A percentile compares a stretch with the other conserved stretches of the same genome.
Evolutionary conservation across 2,329 filamentous ascomycete genomes (phyloP).

Genomic region (Clonostachys rhizophaga): DNA sequence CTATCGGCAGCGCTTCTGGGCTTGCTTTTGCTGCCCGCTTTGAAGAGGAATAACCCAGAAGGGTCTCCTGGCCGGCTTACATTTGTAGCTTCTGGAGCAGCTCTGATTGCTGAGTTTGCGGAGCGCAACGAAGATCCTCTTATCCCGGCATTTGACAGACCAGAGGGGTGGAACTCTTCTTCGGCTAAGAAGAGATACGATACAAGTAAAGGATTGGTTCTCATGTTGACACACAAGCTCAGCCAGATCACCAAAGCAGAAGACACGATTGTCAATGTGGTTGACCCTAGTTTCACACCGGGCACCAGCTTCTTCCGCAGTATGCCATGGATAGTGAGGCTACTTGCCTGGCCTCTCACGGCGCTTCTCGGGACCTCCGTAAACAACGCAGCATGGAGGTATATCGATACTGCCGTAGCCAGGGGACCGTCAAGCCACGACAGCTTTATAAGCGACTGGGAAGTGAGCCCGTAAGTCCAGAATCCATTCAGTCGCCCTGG

Average conservation of each 20-base stretch:
- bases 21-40: constrained; percentile 20
- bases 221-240: constrained; percentile 27
- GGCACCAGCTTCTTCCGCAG: constrained; percentile 35
- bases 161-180: constrained; percentile 2
- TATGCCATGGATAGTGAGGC: constrained; percentile 4
- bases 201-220: constrained; percentile 20
- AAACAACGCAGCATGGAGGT: constrained; percentile 10
- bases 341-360: background rate
- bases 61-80: constrained; percentile 9
- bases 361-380: constrained; percentile 30
- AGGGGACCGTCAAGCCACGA: constrained; percentile 46
- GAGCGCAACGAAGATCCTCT: constrained; percentile 1
- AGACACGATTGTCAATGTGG: constrained; percentile 38
- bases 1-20: constrained; percentile 24
- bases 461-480: constrained; percentile 34
- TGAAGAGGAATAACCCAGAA: constrained; percentile 7
- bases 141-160: background rate
- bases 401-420: constrained; percentile 36
- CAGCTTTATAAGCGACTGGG: constrained; percentile 42
- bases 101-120: constrained; percentile 8
- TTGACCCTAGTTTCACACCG: constrained; percentile 36
- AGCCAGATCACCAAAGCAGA: constrained; percentile 27
- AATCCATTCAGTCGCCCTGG: background rate
- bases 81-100: constrained; percentile 16
- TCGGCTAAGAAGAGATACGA: constrained; percentile 11